Conservation (phyloP, 768 basidiomycete genomes). For the Pleurotus cornucopiae region DNA sequence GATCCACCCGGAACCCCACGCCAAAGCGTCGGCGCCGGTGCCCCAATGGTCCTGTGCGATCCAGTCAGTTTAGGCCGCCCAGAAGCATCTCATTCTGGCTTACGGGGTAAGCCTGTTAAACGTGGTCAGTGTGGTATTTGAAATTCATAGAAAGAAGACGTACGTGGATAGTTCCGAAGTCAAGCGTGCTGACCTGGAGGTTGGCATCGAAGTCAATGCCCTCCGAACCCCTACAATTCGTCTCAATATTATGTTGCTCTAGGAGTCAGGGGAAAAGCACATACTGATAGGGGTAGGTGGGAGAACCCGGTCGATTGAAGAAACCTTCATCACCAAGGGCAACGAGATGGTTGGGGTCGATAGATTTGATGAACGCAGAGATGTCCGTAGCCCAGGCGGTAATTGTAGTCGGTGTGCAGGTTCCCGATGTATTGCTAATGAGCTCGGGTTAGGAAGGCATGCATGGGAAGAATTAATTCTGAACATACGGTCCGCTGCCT, state of each 20-base stretch:
- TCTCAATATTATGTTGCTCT: too few relatives aligned
- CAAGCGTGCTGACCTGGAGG: slow-evolving; percentile 48
- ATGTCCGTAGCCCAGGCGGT: slow-evolving; percentile 26
- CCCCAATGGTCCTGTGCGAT: slow-evolving; percentile 41
- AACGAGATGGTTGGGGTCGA: slow-evolving; percentile 33
- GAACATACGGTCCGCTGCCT: slow-evolving; percentile 10
- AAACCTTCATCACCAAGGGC: slow-evolving; percentile 61
- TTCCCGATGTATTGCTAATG: slow-evolving; percentile 29
- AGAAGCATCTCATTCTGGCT: not conserved
- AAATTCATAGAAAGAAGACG: slow-evolving; percentile 11
- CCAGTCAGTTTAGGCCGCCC: not conserved
- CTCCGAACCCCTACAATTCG: slow-evolving; percentile 36
- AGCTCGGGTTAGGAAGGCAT: not conserved
- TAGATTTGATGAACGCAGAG: slow-evolving; percentile 19
- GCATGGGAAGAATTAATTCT: not conserved
- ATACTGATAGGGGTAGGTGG: slow-evolving; percentile 54
- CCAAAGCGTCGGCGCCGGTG: slow-evolving; percentile 35
- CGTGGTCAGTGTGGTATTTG: not conserved
- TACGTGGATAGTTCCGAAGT: slow-evolving; percentile 68
- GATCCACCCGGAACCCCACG: slow-evolving; percentile 61
- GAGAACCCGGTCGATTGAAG: slow-evolving; percentile 46
- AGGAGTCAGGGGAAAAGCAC: not conserved
- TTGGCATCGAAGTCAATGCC: slow-evolving; percentile 64
- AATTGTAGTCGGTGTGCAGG: slow-evolving; percentile 23
- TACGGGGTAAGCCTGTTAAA: slow-evolving; percentile 30